Percentiles rank a stretch among this genome's conserved stretches.
These are phyloP conservation scores for Yamadazyma insecticola DNA, from an alignment of 805 yeast genomes.

Conservation along the genomic window DNA sequence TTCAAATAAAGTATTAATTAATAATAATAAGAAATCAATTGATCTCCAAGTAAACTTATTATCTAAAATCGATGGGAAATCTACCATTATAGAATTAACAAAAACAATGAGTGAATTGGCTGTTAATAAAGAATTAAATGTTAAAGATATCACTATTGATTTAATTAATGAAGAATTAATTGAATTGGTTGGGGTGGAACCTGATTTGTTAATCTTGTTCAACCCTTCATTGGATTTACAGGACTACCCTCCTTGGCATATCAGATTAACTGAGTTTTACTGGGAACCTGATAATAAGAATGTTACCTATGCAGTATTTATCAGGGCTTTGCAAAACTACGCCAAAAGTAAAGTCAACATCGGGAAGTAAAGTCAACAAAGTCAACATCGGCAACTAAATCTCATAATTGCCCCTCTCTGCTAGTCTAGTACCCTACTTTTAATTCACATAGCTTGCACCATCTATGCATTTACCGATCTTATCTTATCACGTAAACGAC, in stretches of 20 bases:
- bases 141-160: conserved; percentile 67
- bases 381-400: no score
- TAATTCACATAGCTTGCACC: no score
- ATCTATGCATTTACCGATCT: no score
- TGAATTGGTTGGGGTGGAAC: conserved; percentile 84
- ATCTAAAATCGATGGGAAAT: conserved; percentile 79
- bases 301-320: conserved; percentile 78
- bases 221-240: conserved; percentile 86
- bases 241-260: conserved; percentile 98
- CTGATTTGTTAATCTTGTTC: conserved; percentile 80
- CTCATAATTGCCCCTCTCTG: no score
- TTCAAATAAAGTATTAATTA: conserved; percentile 43
- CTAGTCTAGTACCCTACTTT: no score
- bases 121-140: conserved; percentile 50
- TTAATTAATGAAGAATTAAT: conserved; percentile 69
- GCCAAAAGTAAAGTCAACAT: conserved; percentile 82
- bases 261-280: conserved; percentile 82
- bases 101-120: conserved; percentile 79
- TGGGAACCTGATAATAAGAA: conserved; percentile 84
- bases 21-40: conserved; percentile 23
- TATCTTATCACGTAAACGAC: no score
- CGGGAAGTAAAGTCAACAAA: conserved; percentile 65
- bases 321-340: conserved; percentile 70
- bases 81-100: conserved; percentile 84
- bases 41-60: conserved; percentile 65